These are phyloP conservation scores for Acanthamoeba castellanii DNA, from an alignment of 208 protist genomes.

Conservation along the genomic window DNA sequence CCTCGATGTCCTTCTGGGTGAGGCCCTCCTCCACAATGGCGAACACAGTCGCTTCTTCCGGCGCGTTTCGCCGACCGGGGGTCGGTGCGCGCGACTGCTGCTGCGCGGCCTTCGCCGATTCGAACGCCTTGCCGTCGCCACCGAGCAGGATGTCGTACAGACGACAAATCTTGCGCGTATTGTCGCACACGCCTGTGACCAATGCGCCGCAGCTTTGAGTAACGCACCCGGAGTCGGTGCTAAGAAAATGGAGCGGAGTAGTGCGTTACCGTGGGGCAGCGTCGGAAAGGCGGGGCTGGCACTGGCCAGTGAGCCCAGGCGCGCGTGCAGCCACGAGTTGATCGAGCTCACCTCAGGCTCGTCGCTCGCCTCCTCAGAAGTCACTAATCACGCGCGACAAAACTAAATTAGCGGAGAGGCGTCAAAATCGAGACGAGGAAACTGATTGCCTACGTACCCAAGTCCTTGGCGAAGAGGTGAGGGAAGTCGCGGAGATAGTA, in stretches of 20 bases:
- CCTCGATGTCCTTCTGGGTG: slow-evolving; percentile 73
- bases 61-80: neutral
- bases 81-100: neutral
- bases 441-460: neutral
- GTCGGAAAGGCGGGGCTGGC: neutral
- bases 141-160: slow-evolving; percentile 53
- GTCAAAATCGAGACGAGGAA: neutral
- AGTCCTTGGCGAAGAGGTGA: neutral
- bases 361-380: neutral
- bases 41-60: slow-evolving; percentile 61
- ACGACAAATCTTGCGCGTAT: slow-evolving; percentile 22
- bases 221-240: neutral
- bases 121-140: slow-evolving; percentile 26
- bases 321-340: neutral
- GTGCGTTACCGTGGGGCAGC: neutral
- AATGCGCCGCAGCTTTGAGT: neutral
- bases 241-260: neutral
- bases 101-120: neutral
- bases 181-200: neutral
- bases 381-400: neutral
- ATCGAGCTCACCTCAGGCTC: slow-evolving; percentile 6
- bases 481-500: slow-evolving; percentile 60
- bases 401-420: neutral
- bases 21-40: slow-evolving; percentile 76
- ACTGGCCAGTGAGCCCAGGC: neutral